Conservation (phyloP, 2,329 filamentous ascomycete genomes). For the Paecilomyces variotii region DNA sequence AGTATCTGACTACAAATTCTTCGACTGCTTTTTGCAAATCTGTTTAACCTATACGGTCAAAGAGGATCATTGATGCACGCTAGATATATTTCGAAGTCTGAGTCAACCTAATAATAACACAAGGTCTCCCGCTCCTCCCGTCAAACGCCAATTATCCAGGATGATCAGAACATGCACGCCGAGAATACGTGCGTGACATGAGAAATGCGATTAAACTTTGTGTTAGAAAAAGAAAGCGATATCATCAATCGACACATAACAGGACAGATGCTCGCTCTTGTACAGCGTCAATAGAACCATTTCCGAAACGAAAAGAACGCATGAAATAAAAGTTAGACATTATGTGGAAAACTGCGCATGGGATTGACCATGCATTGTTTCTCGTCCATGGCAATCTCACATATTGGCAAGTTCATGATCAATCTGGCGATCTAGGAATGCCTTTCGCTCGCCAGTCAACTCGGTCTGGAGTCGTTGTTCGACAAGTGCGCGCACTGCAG, state of each 20-base stretch:
- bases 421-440: slow-evolving; percentile 87
- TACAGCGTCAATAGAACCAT: neutral
- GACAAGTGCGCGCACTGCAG: slow-evolving; percentile 66
- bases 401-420: slow-evolving; percentile 90
- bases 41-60: no score
- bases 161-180: neutral
- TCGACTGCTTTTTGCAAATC: no score
- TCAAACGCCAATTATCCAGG: neutral
- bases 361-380: neutral
- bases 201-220: neutral
- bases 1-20: no score
- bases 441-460: slow-evolving; percentile 72
- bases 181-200: neutral
- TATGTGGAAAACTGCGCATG: neutral
- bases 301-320: neutral
- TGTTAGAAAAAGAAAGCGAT: neutral
- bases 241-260: neutral
- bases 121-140: neutral
- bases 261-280: neutral
- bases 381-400: slow-evolving; percentile 41
- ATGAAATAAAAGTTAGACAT: neutral
- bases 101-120: neutral
- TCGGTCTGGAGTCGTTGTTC: slow-evolving; percentile 91
- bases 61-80: neutral
- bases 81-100: neutral